phyloP scores from a whole-genome alignment of 345 rosid genomes.

The Pelargonium nanum region DNA sequence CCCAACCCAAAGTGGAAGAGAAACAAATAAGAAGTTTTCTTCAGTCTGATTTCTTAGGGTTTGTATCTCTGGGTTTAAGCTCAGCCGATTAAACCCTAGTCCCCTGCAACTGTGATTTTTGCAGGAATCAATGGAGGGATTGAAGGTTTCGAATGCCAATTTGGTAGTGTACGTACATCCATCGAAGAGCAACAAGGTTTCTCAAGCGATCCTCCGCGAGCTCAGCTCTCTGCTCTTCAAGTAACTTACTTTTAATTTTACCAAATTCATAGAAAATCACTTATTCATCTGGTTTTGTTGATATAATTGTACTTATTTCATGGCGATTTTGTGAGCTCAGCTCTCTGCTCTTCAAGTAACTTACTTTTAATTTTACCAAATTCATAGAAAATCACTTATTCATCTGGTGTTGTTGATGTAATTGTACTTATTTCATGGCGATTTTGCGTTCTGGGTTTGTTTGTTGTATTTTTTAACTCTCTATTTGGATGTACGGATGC shows the following conservation, averaged over 20 bases:
- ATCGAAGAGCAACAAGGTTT: conserved; percentile 39
- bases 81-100: not conserved
- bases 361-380: not conserved
- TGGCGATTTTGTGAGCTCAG: too few species aligned
- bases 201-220: conserved; percentile 61
- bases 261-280: not conserved
- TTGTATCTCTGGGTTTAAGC: not conserved
- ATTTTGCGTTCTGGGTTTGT: too few species aligned
- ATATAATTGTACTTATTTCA: not conserved
- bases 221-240: conserved; percentile 73
- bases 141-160: conserved; percentile 47
- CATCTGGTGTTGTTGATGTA: not conserved
- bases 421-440: not conserved
- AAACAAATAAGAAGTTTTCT: too few species aligned
- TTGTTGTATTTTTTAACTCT: too few species aligned
- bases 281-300: not conserved
- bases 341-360: too few species aligned
- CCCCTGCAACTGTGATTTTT: too few species aligned
- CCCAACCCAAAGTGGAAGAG: too few species aligned
- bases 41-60: not conserved
- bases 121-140: conserved; percentile 49
- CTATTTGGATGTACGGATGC: too few species aligned
- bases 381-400: not conserved
- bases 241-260: conserved; percentile 20
- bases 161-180: conserved; percentile 58